phyloP scores from a whole-genome alignment of 192 early-diverging fungal species.

The Allomyces macrogynus region DNA sequence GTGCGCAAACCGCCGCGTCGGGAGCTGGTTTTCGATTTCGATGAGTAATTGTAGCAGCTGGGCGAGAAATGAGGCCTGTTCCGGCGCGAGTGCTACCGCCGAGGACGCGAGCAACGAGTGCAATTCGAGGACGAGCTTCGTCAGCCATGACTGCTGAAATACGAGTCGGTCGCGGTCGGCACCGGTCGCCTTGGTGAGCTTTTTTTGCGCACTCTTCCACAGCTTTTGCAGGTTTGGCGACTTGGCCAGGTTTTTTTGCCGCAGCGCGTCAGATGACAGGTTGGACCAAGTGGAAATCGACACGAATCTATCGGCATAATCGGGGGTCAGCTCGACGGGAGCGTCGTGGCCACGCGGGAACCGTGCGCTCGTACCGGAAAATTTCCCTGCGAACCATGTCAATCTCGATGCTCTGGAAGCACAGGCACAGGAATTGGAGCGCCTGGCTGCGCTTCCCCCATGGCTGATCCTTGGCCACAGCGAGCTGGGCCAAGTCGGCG shows the following conservation, averaged over 20 bases:
- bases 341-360: background rate
- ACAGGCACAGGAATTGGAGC: constrained; percentile 45
- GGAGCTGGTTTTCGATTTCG: constrained; percentile 67
- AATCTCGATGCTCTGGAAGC: constrained; percentile 73
- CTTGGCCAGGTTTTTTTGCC: constrained; percentile 37
- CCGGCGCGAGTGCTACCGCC: constrained; percentile 11
- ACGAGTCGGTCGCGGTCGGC: constrained; percentile 2
- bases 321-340: background rate
- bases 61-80: constrained; percentile 37
- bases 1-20: constrained; percentile 76
- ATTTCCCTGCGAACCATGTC: constrained; percentile 49
- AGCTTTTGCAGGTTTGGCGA: constrained; percentile 40
- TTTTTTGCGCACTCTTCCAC: constrained; percentile 42
- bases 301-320: constrained; percentile 27
- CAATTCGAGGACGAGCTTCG: constrained; percentile 15
- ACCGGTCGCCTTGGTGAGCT: constrained; percentile 21
- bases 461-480: too few relatives aligned
- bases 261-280: constrained; percentile 20
- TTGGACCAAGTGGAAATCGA: constrained; percentile 56
- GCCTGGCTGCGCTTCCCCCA: background rate
- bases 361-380: constrained; percentile 23
- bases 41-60: constrained; percentile 70
- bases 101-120: constrained; percentile 19
- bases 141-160: background rate
- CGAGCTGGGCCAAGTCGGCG: too few relatives aligned